phyloP scores from a whole-genome alignment of 257 asterid species.

The Ocimum tenuiflorum region DNA sequence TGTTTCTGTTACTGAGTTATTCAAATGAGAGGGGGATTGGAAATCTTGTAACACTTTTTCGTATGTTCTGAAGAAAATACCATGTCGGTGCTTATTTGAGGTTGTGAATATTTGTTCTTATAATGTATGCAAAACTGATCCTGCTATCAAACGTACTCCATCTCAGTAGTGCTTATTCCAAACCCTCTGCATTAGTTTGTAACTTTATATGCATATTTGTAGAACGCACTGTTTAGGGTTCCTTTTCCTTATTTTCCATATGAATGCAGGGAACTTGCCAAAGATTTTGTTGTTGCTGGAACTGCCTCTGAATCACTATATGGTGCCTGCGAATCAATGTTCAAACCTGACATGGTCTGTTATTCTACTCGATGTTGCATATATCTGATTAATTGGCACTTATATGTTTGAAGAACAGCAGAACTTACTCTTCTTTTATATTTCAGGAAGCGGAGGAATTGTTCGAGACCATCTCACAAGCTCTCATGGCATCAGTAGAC shows the following conservation, averaged over 20 bases:
- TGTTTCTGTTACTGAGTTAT: neutral
- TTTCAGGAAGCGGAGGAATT: slow-evolving; percentile 79
- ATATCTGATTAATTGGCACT: neutral
- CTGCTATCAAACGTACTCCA: too few species aligned
- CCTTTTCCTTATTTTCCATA: neutral
- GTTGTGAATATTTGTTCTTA: too few species aligned
- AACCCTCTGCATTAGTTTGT: neutral
- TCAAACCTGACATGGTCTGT: slow-evolving; percentile 88
- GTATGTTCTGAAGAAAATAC: too few species aligned
- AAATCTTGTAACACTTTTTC: neutral
- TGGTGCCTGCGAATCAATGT: slow-evolving; percentile 99
- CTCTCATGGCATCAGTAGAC: slow-evolving; percentile 74
- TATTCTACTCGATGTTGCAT: neutral
- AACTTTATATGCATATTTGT: too few species aligned
- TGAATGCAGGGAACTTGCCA: slow-evolving; percentile 82
- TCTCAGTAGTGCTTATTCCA: too few species aligned
- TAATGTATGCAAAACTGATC: too few species aligned
- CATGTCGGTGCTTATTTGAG: too few species aligned
- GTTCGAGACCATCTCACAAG: slow-evolving; percentile 92
- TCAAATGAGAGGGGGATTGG: neutral
- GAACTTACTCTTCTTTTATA: neutral
- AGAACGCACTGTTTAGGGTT: neutral
- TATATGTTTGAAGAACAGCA: neutral
- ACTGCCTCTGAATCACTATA: slow-evolving; percentile 95
- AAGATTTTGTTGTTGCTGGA: slow-evolving; percentile 95